Percentiles rank a stretch among this genome's conserved stretches.
These are phyloP conservation scores for Penicillium sp. DNA, from an alignment of 2,329 filamentous ascomycete genomes.

Conservation along the genomic window DNA sequence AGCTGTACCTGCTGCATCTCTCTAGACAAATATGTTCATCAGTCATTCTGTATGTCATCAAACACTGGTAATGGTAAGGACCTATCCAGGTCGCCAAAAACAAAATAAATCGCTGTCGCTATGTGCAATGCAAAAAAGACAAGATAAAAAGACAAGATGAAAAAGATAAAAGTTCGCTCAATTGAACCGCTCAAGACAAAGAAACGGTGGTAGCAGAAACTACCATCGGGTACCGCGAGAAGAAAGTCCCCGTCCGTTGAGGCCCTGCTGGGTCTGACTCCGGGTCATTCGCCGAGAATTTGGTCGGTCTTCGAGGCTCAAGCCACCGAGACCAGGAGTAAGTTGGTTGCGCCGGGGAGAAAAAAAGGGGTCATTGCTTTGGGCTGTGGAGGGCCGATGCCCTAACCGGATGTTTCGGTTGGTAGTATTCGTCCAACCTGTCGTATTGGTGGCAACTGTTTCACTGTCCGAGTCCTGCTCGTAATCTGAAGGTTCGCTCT, in stretches of 20 bases:
- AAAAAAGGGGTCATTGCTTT: constrained; percentile 19
- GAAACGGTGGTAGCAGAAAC: not conserved
- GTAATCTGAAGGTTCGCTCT: constrained; percentile 34
- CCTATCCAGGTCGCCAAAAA: not conserved
- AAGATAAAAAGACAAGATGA: not conserved
- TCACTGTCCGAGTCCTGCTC: constrained; percentile 39
- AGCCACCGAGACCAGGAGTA: constrained; percentile 32
- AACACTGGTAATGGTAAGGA: not conserved
- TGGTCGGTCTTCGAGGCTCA: constrained; percentile 37
- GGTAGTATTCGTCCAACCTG: constrained; percentile 33
- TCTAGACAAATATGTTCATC: not conserved
- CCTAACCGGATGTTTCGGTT: constrained; percentile 39
- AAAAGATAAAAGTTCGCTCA: not conserved
- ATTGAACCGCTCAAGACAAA: not conserved
- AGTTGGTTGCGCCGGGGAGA: constrained; percentile 34
- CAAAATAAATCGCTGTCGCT: not conserved
- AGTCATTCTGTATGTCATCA: not conserved
- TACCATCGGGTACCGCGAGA: not conserved
- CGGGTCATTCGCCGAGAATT: constrained; percentile 34
- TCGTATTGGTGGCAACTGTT: constrained; percentile 35
- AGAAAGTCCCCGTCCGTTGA: constrained; percentile 14
- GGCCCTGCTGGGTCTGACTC: constrained; percentile 34
- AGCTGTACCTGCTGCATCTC: not conserved
- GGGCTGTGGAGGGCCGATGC: constrained; percentile 15
- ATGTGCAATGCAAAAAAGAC: not conserved